Percentiles rank a stretch among this genome's conserved stretches.
Conservation (phyloP, 208 protist species). For the Trypanosomatidae sp. region DNA sequence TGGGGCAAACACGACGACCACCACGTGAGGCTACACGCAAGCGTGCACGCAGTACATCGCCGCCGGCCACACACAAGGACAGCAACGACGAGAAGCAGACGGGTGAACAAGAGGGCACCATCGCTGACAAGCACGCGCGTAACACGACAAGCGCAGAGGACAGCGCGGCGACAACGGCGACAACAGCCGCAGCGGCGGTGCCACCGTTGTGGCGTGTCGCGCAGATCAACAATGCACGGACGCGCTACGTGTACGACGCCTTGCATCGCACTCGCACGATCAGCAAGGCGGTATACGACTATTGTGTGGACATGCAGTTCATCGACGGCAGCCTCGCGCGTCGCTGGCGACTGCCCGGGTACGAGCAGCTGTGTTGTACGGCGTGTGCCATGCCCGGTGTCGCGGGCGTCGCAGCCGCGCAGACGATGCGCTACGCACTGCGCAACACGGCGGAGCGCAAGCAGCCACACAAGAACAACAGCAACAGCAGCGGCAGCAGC, state of each 20-base stretch:
- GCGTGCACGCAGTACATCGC: not conserved
- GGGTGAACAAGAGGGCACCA: not conserved
- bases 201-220: constrained; percentile 74
- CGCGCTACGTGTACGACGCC: constrained; percentile 64
- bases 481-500: not conserved
- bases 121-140: not conserved
- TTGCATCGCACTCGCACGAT: constrained; percentile 32
- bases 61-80: constrained; percentile 4
- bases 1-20: constrained; percentile 18
- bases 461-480: constrained; percentile 2
- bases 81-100: not conserved
- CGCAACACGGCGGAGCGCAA: constrained; percentile 28
- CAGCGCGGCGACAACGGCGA: constrained; percentile 1
- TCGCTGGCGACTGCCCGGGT: constrained; percentile 69
- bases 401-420: constrained; percentile 32
- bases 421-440: constrained; percentile 35
- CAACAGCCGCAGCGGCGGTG: not conserved
- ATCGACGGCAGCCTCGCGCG: constrained; percentile 62
- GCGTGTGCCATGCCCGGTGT: constrained; percentile 60
- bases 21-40: not conserved
- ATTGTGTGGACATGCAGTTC: constrained; percentile 79
- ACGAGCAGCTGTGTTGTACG: constrained; percentile 75
- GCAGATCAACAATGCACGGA: constrained; percentile 66
- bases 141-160: not conserved
- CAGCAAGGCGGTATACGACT: constrained; percentile 54